Percentiles rank a stretch among this genome's conserved stretches.
Evolutionary conservation across 176 grass and related monocot genomes (phyloP).

Genomic region (Carex parvula): DNA sequence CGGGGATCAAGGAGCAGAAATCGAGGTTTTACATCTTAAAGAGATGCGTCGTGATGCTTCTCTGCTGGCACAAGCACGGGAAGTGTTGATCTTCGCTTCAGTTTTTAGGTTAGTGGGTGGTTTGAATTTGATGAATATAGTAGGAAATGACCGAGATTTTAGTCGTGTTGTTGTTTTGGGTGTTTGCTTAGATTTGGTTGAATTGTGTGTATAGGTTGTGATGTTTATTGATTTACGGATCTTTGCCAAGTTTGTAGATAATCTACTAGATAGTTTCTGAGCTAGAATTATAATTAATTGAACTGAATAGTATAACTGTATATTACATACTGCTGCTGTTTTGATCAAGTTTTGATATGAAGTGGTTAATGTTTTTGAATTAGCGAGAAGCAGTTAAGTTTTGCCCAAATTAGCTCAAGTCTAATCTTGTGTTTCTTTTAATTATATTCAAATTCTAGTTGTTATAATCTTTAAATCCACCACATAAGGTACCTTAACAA

Average conservation of each 20-base stretch:
- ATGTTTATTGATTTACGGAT: background rate
- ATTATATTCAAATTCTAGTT: background rate
- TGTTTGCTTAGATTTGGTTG: background rate
- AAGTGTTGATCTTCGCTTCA: conserved; percentile 11
- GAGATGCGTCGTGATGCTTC: conserved; percentile 40
- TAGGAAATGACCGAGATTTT: background rate
- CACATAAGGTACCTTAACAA: background rate
- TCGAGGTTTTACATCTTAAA: conserved; percentile 50
- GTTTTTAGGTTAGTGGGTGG: background rate
- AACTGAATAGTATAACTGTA: background rate
- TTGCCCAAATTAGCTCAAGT: background rate
- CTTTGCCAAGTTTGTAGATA: background rate
- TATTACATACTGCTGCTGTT: background rate
- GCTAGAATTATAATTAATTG: background rate
- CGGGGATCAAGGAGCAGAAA: conserved; percentile 43
- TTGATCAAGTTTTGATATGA: background rate
- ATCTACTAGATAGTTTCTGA: background rate
- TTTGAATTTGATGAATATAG: background rate
- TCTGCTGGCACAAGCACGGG: conserved; percentile 51
- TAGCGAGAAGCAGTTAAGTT: background rate
- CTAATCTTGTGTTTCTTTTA: background rate
- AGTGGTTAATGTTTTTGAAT: background rate
- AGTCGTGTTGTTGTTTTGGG: background rate
- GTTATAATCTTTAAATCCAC: background rate
- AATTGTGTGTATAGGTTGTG: background rate